phyloP scores from a whole-genome alignment of 495 filamentous ascomycete genomes.

The Glarea lozoyensis region DNA sequence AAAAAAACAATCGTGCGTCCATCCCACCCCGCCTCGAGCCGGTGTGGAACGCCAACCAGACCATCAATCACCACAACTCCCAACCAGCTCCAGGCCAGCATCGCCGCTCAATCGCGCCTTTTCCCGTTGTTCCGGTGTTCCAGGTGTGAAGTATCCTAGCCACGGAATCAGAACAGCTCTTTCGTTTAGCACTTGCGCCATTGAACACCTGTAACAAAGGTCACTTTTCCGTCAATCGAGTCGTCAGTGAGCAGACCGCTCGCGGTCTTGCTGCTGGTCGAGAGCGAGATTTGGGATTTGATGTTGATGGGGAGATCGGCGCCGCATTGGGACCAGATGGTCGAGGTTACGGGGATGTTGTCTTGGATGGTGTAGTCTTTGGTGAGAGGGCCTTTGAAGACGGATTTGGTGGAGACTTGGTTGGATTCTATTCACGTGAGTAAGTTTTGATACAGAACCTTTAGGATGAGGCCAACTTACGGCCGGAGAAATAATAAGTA shows the following conservation, averaged over 20 bases:
- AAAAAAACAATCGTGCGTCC: too few relatives aligned
- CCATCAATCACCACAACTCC: too few relatives aligned
- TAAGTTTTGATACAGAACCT: neutral
- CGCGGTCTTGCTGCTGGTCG: neutral
- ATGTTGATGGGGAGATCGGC: slow-evolving; percentile 28
- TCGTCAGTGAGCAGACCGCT: neutral
- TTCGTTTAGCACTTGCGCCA: slow-evolving; percentile 4
- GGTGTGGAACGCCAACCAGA: too few relatives aligned
- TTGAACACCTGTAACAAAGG: neutral
- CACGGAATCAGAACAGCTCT: too few relatives aligned
- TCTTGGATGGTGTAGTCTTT: slow-evolving; percentile 23
- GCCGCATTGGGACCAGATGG: slow-evolving; percentile 25
- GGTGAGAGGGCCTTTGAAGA: slow-evolving; percentile 1
- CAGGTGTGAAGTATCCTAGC: too few relatives aligned
- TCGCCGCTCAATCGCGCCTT: too few relatives aligned
- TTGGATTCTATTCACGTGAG: neutral
- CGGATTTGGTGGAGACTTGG: neutral
- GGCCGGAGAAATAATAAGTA: slow-evolving; percentile 27
- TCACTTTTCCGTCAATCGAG: neutral
- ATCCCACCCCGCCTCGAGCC: too few relatives aligned
- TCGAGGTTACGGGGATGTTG: slow-evolving; percentile 15
- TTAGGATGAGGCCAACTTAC: neutral
- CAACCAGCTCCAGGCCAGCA: too few relatives aligned
- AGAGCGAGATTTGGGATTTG: slow-evolving; percentile 21
- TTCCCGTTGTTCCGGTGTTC: too few relatives aligned